phyloP scores from a whole-genome alignment of 164 flowering plant genomes.

The Platanus orientalis region DNA sequence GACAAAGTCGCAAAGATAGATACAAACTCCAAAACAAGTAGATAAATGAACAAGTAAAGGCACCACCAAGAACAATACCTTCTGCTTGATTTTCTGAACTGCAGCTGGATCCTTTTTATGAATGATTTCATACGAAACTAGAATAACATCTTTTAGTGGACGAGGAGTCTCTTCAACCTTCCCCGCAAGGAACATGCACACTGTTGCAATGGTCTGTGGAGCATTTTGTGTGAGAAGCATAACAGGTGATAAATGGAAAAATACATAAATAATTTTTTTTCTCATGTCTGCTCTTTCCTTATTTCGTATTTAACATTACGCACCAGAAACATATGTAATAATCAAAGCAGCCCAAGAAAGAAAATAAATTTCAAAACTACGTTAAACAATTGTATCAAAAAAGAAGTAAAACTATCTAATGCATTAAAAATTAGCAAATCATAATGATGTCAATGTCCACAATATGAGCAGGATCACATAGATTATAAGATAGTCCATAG shows the following conservation, averaged over 20 bases:
- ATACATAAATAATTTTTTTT: not conserved
- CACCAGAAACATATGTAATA: too few species aligned
- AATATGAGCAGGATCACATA: too few species aligned
- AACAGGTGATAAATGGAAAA: not conserved
- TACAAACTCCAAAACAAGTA: not conserved
- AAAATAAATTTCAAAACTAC: too few species aligned
- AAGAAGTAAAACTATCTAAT: too few species aligned
- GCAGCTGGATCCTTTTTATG: constrained; percentile 73
- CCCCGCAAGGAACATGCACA: constrained; percentile 85
- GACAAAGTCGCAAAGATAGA: not conserved
- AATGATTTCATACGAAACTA: constrained; percentile 74
- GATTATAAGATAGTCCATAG: too few species aligned
- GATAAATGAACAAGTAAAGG: constrained; percentile 8
- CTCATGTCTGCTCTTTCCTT: too few species aligned
- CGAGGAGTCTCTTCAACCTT: constrained; percentile 89
- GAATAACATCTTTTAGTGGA: constrained; percentile 67
- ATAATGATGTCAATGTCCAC: too few species aligned
- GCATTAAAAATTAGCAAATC: too few species aligned
- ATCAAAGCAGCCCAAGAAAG: too few species aligned
- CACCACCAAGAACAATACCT: constrained; percentile 34
- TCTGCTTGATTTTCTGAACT: constrained; percentile 67
- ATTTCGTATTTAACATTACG: too few species aligned
- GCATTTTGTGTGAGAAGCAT: not conserved
- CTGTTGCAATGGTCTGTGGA: constrained; percentile 71
- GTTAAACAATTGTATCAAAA: too few species aligned